Conservation (phyloP, 2,329 filamentous ascomycete species). For the Trichothecium sympodiale region DNA sequence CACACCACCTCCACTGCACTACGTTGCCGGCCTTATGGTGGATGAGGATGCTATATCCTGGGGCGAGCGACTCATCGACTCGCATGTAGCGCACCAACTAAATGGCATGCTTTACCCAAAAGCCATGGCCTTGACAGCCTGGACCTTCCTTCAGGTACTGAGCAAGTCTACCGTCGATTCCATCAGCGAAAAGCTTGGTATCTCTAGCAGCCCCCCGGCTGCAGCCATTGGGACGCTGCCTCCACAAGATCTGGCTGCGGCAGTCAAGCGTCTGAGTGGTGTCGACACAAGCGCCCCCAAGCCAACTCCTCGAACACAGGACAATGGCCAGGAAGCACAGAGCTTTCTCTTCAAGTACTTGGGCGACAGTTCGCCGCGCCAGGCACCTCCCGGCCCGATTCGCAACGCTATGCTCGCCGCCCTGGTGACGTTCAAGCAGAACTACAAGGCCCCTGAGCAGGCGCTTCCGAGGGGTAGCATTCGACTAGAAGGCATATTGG, state of each 20-base stretch:
- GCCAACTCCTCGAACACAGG: too few relatives aligned
- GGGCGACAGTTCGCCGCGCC: too few relatives aligned
- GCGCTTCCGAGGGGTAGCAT: constrained; percentile 40
- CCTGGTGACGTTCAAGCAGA: constrained; percentile 15
- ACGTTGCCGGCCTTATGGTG: constrained; percentile 38
- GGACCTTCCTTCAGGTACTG: constrained; percentile 39
- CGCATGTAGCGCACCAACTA: constrained; percentile 30
- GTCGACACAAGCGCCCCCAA: too few relatives aligned
- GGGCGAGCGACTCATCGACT: constrained; percentile 36
- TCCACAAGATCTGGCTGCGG: constrained; percentile 3
- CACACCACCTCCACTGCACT: constrained; percentile 46
- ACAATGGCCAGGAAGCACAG: too few relatives aligned
- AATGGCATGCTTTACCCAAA: constrained; percentile 42
- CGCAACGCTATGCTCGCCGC: neutral
- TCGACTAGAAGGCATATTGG: constrained; percentile 41
- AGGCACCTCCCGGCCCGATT: too few relatives aligned
- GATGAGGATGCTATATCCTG: constrained; percentile 37
- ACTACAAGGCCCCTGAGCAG: constrained; percentile 32
- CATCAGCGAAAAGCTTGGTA: constrained; percentile 34
- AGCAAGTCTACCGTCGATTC: constrained; percentile 31
- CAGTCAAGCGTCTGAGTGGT: too few relatives aligned
- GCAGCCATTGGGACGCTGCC: constrained; percentile 7
- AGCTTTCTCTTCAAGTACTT: too few relatives aligned
- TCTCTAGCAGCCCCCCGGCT: constrained; percentile 8
- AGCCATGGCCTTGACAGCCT: constrained; percentile 36